Percentiles rank a stretch among this genome's conserved stretches.
phyloP scores from a whole-genome alignment of 2,329 filamentous ascomycete species.

The Cercospora citrullina region DNA sequence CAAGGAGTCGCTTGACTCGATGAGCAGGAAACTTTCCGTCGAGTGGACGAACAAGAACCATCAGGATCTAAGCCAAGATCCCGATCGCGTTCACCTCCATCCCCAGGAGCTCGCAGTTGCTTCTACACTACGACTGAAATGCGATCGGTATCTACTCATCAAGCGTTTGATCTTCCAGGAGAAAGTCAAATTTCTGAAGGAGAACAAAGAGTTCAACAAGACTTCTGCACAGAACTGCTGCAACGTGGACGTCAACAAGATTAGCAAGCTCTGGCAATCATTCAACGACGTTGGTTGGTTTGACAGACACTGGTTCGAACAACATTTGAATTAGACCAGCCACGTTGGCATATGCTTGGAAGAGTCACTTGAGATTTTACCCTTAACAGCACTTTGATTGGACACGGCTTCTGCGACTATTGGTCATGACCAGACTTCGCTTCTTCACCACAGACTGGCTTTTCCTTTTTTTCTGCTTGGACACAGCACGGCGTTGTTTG shows the following conservation, averaged over 20 bases:
- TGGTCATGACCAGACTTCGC: background rate
- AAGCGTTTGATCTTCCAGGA: slow-evolving; percentile 88
- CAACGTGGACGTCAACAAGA: slow-evolving; percentile 98
- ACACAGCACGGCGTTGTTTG: slow-evolving; percentile 17
- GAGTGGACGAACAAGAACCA: slow-evolving; percentile 63
- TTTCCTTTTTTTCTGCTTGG: background rate
- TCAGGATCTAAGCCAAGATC: slow-evolving; percentile 73
- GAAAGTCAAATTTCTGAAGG: slow-evolving; percentile 65
- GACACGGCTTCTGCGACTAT: background rate
- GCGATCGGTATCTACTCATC: slow-evolving; percentile 85
- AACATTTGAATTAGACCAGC: slow-evolving; percentile 18
- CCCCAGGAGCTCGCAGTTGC: slow-evolving; percentile 76
- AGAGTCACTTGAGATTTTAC: background rate
- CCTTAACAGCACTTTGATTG: background rate
- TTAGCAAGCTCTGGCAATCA: slow-evolving; percentile 85
- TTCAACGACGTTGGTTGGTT: slow-evolving; percentile 63
- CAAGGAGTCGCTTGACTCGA: slow-evolving; percentile 26
- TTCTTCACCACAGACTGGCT: background rate
- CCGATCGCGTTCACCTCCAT: slow-evolving; percentile 69
- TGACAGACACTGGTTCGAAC: slow-evolving; percentile 31
- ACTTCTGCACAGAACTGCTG: slow-evolving; percentile 95
- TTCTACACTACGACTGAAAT: slow-evolving; percentile 76
- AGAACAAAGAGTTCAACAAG: slow-evolving; percentile 85
- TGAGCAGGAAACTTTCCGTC: slow-evolving; percentile 18
- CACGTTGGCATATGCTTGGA: background rate